Evolutionary conservation across 116 monocot genomes (phyloP).

Genomic region (Papilionanthe hybrid): DNA sequence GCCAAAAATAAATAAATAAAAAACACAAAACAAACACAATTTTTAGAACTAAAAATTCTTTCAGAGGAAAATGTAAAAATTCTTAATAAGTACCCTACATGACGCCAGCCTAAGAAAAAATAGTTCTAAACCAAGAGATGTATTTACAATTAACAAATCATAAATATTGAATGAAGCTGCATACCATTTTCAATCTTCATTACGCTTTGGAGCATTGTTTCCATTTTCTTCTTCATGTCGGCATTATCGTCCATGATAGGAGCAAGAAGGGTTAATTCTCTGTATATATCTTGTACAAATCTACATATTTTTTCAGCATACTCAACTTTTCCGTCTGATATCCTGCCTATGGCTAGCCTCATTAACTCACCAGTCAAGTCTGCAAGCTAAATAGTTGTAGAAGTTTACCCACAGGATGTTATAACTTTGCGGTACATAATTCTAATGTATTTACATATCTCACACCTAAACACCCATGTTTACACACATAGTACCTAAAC

Average conservation of each 20-base stretch:
- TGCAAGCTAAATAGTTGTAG: slow-evolving; percentile 46
- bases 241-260: slow-evolving; percentile 82
- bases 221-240: slow-evolving; percentile 99
- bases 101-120: background rate
- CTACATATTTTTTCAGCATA: slow-evolving; percentile 85
- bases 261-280: slow-evolving; percentile 70
- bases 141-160: background rate
- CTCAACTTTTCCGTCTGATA: slow-evolving; percentile 92
- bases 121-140: background rate
- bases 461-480: too few relatives aligned
- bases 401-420: background rate
- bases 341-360: slow-evolving; percentile 93
- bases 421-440: too few relatives aligned
- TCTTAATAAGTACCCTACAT: background rate
- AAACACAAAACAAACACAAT: too few relatives aligned
- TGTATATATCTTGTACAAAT: slow-evolving; percentile 81
- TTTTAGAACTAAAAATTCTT: background rate
- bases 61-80: background rate
- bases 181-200: slow-evolving; percentile 98
- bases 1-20: too few relatives aligned
- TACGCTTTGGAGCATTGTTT: slow-evolving; percentile 86
- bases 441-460: too few relatives aligned
- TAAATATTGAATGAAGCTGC: background rate
- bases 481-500: too few relatives aligned
- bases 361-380: slow-evolving; percentile 94